Conservation (phyloP, 257 asterid genomes). For the Eustoma russellianum region DNA sequence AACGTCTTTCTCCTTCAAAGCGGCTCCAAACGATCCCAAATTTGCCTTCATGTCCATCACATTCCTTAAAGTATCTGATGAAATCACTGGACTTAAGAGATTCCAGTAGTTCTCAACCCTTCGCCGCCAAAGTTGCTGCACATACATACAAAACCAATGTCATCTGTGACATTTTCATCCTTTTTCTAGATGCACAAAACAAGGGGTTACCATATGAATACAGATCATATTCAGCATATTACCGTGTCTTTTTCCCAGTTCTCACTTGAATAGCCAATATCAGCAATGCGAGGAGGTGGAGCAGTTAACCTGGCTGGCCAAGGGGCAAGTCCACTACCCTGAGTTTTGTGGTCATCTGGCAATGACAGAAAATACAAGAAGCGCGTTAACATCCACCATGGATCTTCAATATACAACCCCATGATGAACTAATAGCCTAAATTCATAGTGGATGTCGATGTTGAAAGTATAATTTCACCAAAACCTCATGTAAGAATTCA, state of each 20-base stretch:
- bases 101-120: constrained; percentile 77
- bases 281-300: constrained; percentile 96
- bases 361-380: constrained; percentile 7
- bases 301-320: constrained; percentile 91
- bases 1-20: constrained; percentile 76
- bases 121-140: constrained; percentile 70
- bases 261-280: constrained; percentile 84
- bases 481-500: no score
- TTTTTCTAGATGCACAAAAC: not conserved
- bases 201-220: no score
- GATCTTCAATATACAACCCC: no score
- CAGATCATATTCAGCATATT: constrained; percentile 13
- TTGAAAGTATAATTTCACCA: no score
- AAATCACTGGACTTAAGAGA: constrained; percentile 61
- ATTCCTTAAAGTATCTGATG: constrained; percentile 72
- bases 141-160: constrained; percentile 6
- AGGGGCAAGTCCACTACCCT: constrained; percentile 85
- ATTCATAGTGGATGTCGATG: no score
- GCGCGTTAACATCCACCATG: no score
- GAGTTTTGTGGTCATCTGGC: constrained; percentile 75
- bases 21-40: constrained; percentile 91
- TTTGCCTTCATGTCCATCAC: constrained; percentile 98
- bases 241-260: constrained; percentile 88
- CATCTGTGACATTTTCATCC: not conserved
- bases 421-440: no score